Base-by-base conservation (phyloP, 495 filamentous ascomycete species). In the Podospora didyma region DNA sequence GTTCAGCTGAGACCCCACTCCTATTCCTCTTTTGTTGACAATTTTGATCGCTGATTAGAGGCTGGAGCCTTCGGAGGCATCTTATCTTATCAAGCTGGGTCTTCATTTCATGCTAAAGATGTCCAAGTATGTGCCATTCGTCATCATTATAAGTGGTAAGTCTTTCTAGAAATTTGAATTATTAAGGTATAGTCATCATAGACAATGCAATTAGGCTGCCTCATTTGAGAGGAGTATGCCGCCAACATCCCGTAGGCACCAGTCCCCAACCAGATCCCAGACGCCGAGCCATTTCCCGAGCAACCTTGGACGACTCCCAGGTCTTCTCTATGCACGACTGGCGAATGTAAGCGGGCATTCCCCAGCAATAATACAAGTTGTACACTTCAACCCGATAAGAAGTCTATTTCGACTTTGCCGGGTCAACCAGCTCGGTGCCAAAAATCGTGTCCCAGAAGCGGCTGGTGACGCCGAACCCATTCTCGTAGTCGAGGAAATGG, bases 381-480 rank as follows among this genome's bases (percentile, higher is more conserved):
- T 49, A 26, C 47, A 22, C 47, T 12, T 23, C 28, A 28, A 31
- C 5, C 47, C 9, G 28, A n/a, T 14, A 9, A 7, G 28, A 19
- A 14, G 2, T 49, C 69, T 76, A 89, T 60, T 82, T 75, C 26
- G 78, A 72, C 78, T 89, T 89, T 23, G 79, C 76, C 1, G 75
- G 66, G 41, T 23, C 42, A n/a, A 44, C 70, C 22, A 98, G 73
- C 74, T 94, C 88, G 17, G 95, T 99, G 48, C 89, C 88, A 66
- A 99, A 99, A 1, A 97, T 74, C 10, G 72, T 74, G 69, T 99
- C 95, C 95, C 95, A 99, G 81, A 99, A 95, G 39, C 86, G 83
- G 75, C 89, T 96, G n/a, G 94, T 97, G 24, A 99, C 94, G 21
- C 95, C 95, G 59, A 97, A 99, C n/a, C 95, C 95, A 57, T 95